These are phyloP conservation scores for Leptomonas seymouri DNA, from an alignment of 208 protist species.

Conservation along the genomic window DNA sequence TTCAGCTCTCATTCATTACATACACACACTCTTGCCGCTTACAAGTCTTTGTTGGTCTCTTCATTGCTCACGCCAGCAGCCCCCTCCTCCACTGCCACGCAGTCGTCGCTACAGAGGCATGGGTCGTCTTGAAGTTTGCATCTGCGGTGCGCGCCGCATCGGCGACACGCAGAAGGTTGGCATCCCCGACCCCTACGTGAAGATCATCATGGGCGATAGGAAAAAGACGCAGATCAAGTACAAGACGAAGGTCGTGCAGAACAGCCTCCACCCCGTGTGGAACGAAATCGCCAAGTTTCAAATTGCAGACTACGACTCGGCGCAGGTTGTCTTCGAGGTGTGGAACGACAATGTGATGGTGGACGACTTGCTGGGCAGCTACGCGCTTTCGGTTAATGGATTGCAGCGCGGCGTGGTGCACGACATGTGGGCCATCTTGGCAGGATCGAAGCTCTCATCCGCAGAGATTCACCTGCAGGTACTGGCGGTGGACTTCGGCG, in stretches of 20 bases:
- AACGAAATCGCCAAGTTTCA: constrained; percentile 79
- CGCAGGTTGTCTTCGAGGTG: constrained; percentile 62
- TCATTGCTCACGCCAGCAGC: too few relatives aligned
- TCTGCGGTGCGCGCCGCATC: constrained; percentile 66
- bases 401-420: constrained; percentile 59
- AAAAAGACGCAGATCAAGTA: constrained; percentile 52
- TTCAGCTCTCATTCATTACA: too few relatives aligned
- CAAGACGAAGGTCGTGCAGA: constrained; percentile 42
- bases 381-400: constrained; percentile 53
- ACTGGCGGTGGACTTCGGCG: constrained; percentile 80
- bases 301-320: constrained; percentile 52
- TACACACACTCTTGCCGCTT: too few relatives aligned
- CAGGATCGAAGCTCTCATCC: constrained; percentile 42
- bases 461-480: constrained; percentile 69
- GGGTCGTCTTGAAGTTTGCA: constrained; percentile 70
- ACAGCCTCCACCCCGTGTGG: constrained; percentile 67
- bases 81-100: too few relatives aligned
- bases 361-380: constrained; percentile 65
- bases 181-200: constrained; percentile 68
- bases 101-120: constrained; percentile 19
- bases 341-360: constrained; percentile 72
- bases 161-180: constrained; percentile 48
- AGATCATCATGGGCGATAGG: constrained; percentile 44
- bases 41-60: too few relatives aligned
- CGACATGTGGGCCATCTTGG: constrained; percentile 62